phyloP scores from a whole-genome alignment of 1,284 basidiomycete species.

The Trichosporon sp. region DNA sequence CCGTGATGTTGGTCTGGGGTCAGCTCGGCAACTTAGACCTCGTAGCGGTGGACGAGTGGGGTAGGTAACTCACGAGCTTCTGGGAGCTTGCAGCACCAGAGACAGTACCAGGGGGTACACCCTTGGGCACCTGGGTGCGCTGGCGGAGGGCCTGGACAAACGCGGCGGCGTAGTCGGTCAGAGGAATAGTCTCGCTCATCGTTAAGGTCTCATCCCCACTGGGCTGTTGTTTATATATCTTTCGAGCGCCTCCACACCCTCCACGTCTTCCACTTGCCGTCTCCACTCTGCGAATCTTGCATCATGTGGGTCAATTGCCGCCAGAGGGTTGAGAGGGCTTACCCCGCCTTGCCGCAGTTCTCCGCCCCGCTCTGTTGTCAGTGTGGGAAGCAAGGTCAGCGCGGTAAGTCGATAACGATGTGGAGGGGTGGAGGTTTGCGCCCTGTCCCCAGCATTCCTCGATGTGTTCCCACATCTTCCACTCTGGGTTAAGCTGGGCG shows the following conservation, averaged over 20 bases:
- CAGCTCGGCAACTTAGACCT: neutral
- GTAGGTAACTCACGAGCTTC: conserved; percentile 12
- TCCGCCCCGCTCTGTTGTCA: neutral
- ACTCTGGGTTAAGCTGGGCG: neutral
- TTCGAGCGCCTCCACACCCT: neutral
- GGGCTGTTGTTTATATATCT: conserved; percentile 2
- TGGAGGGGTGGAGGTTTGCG: neutral
- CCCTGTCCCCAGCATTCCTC: conserved; percentile 16
- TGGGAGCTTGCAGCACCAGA: neutral
- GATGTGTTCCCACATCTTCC: neutral
- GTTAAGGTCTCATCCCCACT: neutral
- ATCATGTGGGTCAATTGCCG: neutral
- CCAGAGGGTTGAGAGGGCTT: neutral
- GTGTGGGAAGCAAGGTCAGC: neutral
- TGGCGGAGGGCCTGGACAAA: conserved; percentile 5
- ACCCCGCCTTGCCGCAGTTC: neutral
- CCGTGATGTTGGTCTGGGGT: neutral
- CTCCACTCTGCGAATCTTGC: neutral
- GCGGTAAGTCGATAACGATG: neutral
- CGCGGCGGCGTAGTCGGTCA: conserved; percentile 18
- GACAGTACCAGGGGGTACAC: neutral
- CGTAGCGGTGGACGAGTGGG: too few species aligned
- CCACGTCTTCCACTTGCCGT: neutral
- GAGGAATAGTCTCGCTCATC: conserved; percentile 15
- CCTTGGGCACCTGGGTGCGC: neutral